Base-by-base conservation (phyloP, 73 alveolate genomes). In the Blepharisma stoltei region DNA sequence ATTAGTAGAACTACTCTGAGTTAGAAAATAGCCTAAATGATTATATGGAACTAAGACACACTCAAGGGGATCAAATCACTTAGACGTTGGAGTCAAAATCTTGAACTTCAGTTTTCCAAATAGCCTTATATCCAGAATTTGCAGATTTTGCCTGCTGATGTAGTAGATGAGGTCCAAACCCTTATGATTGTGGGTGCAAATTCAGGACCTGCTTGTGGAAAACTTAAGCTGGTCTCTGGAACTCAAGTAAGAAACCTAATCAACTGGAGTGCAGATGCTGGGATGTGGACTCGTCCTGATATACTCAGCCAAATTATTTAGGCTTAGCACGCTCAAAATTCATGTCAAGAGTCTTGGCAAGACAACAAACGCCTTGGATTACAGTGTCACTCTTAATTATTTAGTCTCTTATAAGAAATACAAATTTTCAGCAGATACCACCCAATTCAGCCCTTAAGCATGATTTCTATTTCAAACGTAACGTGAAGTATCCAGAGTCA, bases 51-150 rank as follows among this genome's bases (percentile, higher is more conserved):
- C 0, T 32, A 1, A 32, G 41, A 32, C 41, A 32, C 3, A 32
- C 41, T 3, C 41, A 32, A 32, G 41, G 41, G 46, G 14, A 2
- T 25, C 46, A 38, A 20, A 47, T 2, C 73, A 60, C 23, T 60
- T 60, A 14, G 73, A 60, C 5, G 23, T 60, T 2, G 73, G 73
- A 0, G 73, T 60, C 38, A n/a, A 60, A 60, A 38, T 60, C 23
- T 9, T 47, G 11, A 32, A 32, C 41, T 32, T 3, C 41, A 32
- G 41, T 3, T 32, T 32, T 0, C 41, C 41, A 32, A 32, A 32
- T 32, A 32, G 41, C 41, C 41, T 32, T 32, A 32, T 32, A 32
- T 32, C 11, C 73, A 60, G 46, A n/a, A 60, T 18, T 20, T 60
- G 18, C 14, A 8, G n/a, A 60, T 60, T 9, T 18, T 11, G 11